Base-by-base conservation (phyloP, 164 flowering plant genomes). In the Pachysandra terminalis region DNA sequence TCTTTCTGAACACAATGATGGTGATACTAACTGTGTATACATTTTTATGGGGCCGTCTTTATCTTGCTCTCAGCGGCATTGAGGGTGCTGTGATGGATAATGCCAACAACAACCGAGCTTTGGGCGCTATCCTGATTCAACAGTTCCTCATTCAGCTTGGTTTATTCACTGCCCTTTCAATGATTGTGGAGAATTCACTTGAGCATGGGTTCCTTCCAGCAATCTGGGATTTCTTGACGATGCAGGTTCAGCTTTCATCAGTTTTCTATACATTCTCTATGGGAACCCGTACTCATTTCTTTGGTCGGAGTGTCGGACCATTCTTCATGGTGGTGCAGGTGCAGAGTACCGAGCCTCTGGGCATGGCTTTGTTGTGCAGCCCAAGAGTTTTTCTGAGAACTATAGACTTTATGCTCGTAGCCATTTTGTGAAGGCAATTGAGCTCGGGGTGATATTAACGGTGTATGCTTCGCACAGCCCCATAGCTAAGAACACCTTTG, bases 311-410 rank as follows among this genome's bases (percentile, higher is more conserved):
- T 24, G 97, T 35, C 85, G 97, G 54, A 95, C 99, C 26, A 84
- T 95, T 70, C 97, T 95, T 67, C 99, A 92, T 71, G 99, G 99
- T 1, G 97, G 98, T 71, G 98, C 98, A 8, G 97, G 98, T 71
- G 98, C 98, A 8, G 92, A 90, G 80, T 95, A 92, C 74, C 81
- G 97, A 63, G 94, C 97, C n/a, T 90, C 98, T 16, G 98, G 98
- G 7, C 92, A 97, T 58, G 97, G 99, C 26, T 94, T 94, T 77
- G 97, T 91, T 61, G 98, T 95, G 67, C 78, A 84, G 78, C 97
- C 90, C 65, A 92, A 90, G 82, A 88, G 86, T 71, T 95, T 95
- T 76, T 80, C 94, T 23, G 99, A 92, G 79, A 95, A 90, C 66
- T 95, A 95, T 65, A 74, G 99, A 60, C 85, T 92, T 27, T 95